A percentile compares a stretch with the other conserved stretches of the same genome.
These are phyloP conservation scores for Haematococcus sp. DNA, from an alignment of 139 green algal species.

Conservation along the genomic window DNA sequence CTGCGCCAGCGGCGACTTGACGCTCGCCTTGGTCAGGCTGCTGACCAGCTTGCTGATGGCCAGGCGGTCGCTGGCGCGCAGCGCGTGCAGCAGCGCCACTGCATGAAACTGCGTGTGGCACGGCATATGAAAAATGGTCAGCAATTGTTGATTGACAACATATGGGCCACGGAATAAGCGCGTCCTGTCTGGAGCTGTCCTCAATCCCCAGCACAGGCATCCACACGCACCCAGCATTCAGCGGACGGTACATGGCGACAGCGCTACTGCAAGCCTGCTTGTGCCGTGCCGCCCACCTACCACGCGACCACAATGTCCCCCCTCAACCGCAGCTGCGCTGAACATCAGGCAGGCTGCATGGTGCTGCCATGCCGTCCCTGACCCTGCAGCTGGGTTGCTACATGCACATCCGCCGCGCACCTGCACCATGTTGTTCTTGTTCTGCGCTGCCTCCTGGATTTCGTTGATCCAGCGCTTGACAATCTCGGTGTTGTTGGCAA, in stretches of 20 bases:
- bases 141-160: not conserved
- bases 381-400: too few relatives aligned
- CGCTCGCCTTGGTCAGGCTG: conserved; percentile 72
- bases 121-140: not conserved
- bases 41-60: conserved; percentile 96
- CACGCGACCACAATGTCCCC: too few relatives aligned
- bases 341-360: too few relatives aligned
- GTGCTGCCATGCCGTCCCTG: too few relatives aligned
- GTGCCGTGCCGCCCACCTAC: too few relatives aligned
- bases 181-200: not conserved
- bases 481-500: conserved; percentile 84
- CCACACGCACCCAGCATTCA: not conserved
- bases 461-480: conserved; percentile 97
- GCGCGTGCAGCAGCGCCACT: conserved; percentile 90
- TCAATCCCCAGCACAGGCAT: not conserved
- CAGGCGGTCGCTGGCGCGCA: conserved; percentile 89
- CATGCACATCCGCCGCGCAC: conserved; percentile 68
- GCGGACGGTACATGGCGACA: not conserved
- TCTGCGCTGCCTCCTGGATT: conserved; percentile 90
- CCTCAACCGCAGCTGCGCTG: too few relatives aligned
- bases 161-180: not conserved
- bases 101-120: conserved; percentile 88
- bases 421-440: conserved; percentile 91
- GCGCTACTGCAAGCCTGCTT: too few relatives aligned
- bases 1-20: conserved; percentile 93